Evolutionary conservation across 192 early-diverging fungal genomes (phyloP), one percentile per base, ranked within the genome.

Genomic region (Coemansia sp.): DNA sequence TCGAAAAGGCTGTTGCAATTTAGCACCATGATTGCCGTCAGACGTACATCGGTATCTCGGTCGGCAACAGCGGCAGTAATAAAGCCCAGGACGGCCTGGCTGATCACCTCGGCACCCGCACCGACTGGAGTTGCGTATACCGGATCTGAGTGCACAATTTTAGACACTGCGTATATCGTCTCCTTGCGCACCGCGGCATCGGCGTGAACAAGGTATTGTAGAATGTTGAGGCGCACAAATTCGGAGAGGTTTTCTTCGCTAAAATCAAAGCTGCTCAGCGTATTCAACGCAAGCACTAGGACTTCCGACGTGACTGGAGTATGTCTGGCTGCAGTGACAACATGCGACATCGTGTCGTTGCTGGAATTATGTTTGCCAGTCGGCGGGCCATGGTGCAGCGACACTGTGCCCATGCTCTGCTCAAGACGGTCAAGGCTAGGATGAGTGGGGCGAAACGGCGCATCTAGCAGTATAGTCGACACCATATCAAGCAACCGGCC

Each of bases 61-160:
- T 99, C 97, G 4, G 94, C 89, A 55, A 98, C 92, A 5, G 93
- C 95, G 4, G 95, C 93, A 5, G 89, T 86, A 48, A 99, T 78
- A 23, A 99, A 84, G 67, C 90, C 89, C 73, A 95, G 93, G 25
- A 97, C 85, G 2, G 96, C 90, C 45, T 95, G 93, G 36, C 90
- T 87, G 4, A 95, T 92, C 5, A 96, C 86, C 71, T 95, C 89
- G 55, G 94, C 89, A 15, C 94, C 89, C 0, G 69, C 66, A 65
- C 95, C 87, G 10, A 83, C 78, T 62, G 87, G 87, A n/a, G 90
- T 89, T 69, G 94, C 91, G 73, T 92, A 91, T 32, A 96, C 90
- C 2, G 92, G 91, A 67, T 98, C 95, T 5, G 88, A 86, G 27
- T 87, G 86, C 61, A 98, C 87, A 2, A 98, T 75, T 61, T 94